Base-by-base conservation (phyloP, 768 basidiomycete genomes). In the Leccinum rimulosum region DNA sequence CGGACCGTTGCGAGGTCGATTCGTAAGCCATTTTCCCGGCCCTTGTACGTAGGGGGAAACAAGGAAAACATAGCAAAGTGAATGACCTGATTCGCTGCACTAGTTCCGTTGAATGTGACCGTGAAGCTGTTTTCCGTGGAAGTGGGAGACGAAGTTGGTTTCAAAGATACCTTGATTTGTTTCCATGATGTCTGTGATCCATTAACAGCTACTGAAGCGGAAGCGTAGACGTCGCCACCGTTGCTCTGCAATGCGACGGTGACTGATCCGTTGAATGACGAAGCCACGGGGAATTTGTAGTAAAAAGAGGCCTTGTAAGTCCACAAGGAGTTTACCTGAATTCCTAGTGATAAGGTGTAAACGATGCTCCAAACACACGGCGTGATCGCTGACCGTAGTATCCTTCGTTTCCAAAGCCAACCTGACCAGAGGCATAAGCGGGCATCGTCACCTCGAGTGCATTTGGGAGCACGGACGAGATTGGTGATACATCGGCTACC, bases 11-110 rank as follows among this genome's bases (percentile, higher is more conserved):
- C 82, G 57, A 87, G 74, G 63, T 87, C 85, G 3, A 77, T 68
- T n/a, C 86, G 74, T 79, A 87, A 77, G 1, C 86, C 86, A 65
- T 87, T 87, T 25, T 70, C 64, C 52, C 84, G 76, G 54, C 75
- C 70, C 59, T 84, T 86, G 74, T 82, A 88, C 1, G 85, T 88
- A 1, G 86, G 85, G 2, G 86, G 86, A 71, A 88, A 86, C 52
- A 87, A 67, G 15, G 82, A 83, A 58, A 87, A 76, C 76, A 87
- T 75, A 0, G 83, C 80, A 56, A 87, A 86, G 62, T 83, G 69
- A 51, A 87, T 73, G 0, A 75, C 79, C 35, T 79, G 68, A 1
- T 79, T 81, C 2, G 72, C 70, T 2, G 70, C 73, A 3, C 72
- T 66, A 0, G 65, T 66, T 11, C 80, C 80, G 52, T 84, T 72